phyloP scores from a whole-genome alignment of 352 stramenopile genomes.

The Pythium brachiatum region DNA sequence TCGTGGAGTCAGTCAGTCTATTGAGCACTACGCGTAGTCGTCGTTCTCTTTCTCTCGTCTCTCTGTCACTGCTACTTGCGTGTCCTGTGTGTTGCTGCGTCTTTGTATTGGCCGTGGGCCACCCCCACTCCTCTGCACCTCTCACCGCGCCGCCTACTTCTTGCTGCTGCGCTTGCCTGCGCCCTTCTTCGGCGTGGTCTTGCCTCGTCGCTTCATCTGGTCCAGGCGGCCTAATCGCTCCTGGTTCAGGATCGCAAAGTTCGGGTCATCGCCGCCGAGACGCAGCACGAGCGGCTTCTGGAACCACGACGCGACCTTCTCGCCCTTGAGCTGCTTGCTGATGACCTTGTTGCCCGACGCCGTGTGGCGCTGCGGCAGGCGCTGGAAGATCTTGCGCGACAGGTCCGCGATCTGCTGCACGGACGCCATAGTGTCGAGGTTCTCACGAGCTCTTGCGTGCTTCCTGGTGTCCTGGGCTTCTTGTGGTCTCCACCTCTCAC shows the following conservation, averaged over 20 bases:
- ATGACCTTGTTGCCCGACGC: conserved; percentile 87
- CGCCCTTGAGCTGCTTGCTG: conserved; percentile 85
- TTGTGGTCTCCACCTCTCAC: conserved; percentile 7
- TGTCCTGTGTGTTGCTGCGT: too few relatives aligned
- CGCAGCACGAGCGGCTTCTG: conserved; percentile 77
- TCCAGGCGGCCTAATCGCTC: conserved; percentile 77
- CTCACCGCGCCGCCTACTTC: conserved; percentile 43
- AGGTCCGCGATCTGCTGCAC: conserved; percentile 69
- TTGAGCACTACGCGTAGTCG: too few relatives aligned
- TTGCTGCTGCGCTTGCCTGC: conserved; percentile 79
- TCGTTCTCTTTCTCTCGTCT: too few relatives aligned
- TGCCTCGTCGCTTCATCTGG: conserved; percentile 86
- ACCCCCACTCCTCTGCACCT: too few relatives aligned
- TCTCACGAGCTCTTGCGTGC: neutral
- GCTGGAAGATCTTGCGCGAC: conserved; percentile 87
- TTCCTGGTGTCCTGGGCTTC: neutral
- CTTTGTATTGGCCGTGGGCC: too few relatives aligned
- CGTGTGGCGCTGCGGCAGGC: conserved; percentile 76
- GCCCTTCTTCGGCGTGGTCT: conserved; percentile 85
- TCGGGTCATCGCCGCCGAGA: conserved; percentile 78
- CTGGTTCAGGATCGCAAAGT: conserved; percentile 80
- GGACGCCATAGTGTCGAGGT: conserved; percentile 22
- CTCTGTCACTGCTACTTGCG: too few relatives aligned
- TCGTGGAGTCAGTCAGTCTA: too few relatives aligned
- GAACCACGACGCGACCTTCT: conserved; percentile 86